Conservation (phyloP, 1,284 basidiomycete species). For the Vanrija sp. region DNA sequence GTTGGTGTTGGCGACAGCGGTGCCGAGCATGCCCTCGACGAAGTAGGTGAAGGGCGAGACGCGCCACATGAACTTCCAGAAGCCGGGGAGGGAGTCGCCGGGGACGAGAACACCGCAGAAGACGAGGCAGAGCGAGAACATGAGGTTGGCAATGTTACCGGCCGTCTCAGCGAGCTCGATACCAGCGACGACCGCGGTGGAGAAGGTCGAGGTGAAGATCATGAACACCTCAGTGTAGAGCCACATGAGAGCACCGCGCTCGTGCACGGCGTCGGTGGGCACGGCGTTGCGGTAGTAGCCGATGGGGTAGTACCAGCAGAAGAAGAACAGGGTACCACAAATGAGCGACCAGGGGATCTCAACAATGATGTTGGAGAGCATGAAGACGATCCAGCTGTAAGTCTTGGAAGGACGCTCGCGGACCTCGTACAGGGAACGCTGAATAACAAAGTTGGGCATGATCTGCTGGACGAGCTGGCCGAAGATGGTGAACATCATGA, state of each 20-base stretch:
- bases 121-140: constrained; percentile 50
- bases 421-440: constrained; percentile 63
- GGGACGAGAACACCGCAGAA: constrained; percentile 62
- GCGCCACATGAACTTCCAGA: constrained; percentile 81
- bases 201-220: constrained; percentile 50
- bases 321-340: constrained; percentile 49
- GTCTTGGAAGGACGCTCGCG: constrained; percentile 71
- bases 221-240: constrained; percentile 44
- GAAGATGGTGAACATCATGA: constrained; percentile 51
- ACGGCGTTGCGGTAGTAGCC: constrained; percentile 47
- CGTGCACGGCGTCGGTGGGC: constrained; percentile 33
- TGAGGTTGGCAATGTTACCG: constrained; percentile 49
- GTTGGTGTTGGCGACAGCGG: constrained; percentile 39
- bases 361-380: constrained; percentile 47
- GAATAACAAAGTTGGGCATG: constrained; percentile 52
- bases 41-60: constrained; percentile 66
- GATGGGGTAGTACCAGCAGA: constrained; percentile 52
- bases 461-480: constrained; percentile 50
- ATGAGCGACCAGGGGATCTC: constrained; percentile 53
- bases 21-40: constrained; percentile 55
- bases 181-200: constrained; percentile 43
- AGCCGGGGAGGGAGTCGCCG: constrained; percentile 53
- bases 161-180: constrained; percentile 47
- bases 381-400: constrained; percentile 75
- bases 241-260: constrained; percentile 46